Base-by-base conservation (phyloP, 2,329 filamentous ascomycete species). In the Chrysoporthe puriensis region DNA sequence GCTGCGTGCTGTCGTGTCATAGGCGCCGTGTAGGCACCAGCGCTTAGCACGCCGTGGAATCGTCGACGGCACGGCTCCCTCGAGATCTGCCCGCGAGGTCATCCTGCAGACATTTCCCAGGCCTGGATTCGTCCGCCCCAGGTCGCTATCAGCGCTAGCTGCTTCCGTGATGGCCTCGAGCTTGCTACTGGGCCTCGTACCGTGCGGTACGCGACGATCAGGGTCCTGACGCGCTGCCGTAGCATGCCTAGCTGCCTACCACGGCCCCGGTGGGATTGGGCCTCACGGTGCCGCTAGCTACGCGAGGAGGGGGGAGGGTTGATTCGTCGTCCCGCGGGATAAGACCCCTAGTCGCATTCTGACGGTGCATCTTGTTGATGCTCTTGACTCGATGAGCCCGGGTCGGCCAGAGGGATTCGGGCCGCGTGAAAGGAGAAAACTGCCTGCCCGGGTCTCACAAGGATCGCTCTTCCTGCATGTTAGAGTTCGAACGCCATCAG, bases 191-290 rank as follows among this genome's bases (percentile, higher is more conserved):
- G 34, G 11, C 16, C 34, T 8, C 13, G 7, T 21, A 11, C 32
- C 36, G 11, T 59, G 57, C 9, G n/a, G 21, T 26, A 6, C 14
- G 4, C 59, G 59, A 61, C 59, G 43, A 61, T 61, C 59, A 61
- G 59, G 59, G 59, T 61, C 59, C 59, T 61, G 50, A 32, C 21
- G 50, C 21, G 21, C 32, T 5, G 21, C 14, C 8, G 26, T 26
- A 26, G 26, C 42, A 18, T 26, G 34, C 18, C 13, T 2, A 4
- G 34, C 56, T 58, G 13, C 54, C 32, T 36, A 26, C 26, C 26
- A 6, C 26, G 57, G 26, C 26, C 26, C 26, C 26, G 26, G 26
- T 26, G 26, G 26, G 26, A 26, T 26, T 26, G 26, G 26, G 26
- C 26, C 26, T 26, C 26, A 26, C 26, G 26, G 26, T 26, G 26